Evolutionary conservation across 257 asterid genomes (phyloP).

Genomic region (Jacaranda copaia): DNA sequence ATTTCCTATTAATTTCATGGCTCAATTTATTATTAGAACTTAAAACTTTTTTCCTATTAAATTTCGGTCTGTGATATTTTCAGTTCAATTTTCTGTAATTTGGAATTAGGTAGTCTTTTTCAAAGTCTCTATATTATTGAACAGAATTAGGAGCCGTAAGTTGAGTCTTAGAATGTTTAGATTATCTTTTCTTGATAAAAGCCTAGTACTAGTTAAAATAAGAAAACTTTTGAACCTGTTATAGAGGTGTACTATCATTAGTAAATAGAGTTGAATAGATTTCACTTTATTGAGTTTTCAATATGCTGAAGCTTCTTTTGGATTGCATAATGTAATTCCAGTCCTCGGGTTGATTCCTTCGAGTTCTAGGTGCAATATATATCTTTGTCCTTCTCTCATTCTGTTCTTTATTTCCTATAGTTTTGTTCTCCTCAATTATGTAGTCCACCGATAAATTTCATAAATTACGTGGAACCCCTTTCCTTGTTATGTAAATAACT

Average conservation of each 20-base stretch:
- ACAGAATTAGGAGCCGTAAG: neutral
- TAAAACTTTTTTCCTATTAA: neutral
- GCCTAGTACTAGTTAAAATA: neutral
- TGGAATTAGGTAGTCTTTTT: neutral
- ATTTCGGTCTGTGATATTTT: neutral
- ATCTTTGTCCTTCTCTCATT: neutral
- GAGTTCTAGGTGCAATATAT: neutral
- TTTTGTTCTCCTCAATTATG: neutral
- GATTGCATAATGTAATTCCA: neutral
- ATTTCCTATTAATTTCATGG: neutral
- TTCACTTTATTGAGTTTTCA: conserved; percentile 6
- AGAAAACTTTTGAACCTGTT: neutral
- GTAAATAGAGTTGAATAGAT: neutral
- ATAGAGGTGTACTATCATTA: neutral
- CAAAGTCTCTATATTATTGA: neutral
- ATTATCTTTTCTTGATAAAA: neutral
- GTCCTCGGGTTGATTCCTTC: neutral
- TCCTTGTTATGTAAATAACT: neutral
- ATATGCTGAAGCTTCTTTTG: neutral
- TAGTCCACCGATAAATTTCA: neutral
- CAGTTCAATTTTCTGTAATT: neutral
- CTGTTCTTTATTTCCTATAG: neutral
- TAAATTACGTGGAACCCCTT: neutral
- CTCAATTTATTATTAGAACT: neutral
- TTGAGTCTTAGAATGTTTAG: neutral